Percentiles rank a stretch among this genome's conserved stretches.
Evolutionary conservation across 169 alveolate species (phyloP).

Genomic region (Plasmodium cynomolgi): DNA sequence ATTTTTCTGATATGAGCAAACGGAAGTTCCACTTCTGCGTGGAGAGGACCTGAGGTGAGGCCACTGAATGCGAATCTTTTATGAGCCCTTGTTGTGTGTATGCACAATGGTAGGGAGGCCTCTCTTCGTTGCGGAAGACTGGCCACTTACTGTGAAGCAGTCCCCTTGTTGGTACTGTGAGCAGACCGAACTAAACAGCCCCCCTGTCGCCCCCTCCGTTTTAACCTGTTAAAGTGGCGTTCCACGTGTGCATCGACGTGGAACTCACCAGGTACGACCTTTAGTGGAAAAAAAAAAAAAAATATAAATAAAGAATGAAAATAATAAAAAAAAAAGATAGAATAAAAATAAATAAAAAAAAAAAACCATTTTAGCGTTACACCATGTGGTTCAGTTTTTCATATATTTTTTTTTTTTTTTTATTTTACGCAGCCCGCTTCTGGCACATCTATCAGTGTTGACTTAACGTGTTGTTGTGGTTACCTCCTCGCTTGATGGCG

Average conservation of each 20-base stretch:
- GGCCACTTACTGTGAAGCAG: neutral
- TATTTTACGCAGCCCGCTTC: neutral
- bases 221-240: neutral
- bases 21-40: neutral
- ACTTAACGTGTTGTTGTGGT: neutral
- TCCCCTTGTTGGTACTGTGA: neutral
- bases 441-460: neutral
- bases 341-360: neutral
- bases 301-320: neutral
- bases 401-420: neutral
- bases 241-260: neutral
- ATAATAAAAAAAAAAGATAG: no score
- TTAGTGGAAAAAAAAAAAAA: neutral
- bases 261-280: neutral
- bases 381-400: neutral
- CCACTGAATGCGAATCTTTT: neutral
- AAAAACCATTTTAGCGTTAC: neutral
- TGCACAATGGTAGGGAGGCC: neutral
- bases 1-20: neutral
- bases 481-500: neutral
- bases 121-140: neutral
- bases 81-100: neutral
- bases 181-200: neutral
- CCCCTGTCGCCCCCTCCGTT: neutral
- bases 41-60: neutral